Base-by-base conservation (phyloP, 805 yeast species). In the Yarrowia porcina region DNA sequence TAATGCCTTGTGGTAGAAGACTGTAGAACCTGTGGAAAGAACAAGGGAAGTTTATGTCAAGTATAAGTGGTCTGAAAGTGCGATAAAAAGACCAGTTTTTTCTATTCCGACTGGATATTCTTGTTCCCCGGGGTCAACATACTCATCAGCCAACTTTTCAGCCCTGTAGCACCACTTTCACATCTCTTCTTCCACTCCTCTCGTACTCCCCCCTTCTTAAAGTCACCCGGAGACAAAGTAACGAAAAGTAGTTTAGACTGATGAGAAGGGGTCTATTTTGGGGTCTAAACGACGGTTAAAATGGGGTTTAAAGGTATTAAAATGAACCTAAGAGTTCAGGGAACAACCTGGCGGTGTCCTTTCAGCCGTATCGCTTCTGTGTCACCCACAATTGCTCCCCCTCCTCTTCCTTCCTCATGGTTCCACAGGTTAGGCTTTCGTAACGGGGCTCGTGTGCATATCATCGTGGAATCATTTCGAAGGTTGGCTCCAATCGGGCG, bases 391-490 rank as follows among this genome's bases (percentile, higher is more conserved):
- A 33, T 49, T n/a, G 25, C 10, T 39, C 2, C n/a, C 9, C 8
- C 10, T 12, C 50, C 13, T 17, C 9, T 17, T 32, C 56, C 39
- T 49, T 49, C 56, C 56, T 49, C 56, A n/a, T 9, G 20, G 10
- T 49, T 49, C 56, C 56, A 49, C 35, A 9, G 28, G 15, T 35
- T 52, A 25, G 27, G 6, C 59, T 52, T 52, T 36, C 35, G 59
- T 52, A 52, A 25, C 59, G 18, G 44, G 32, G 21, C 44, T 25
- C 17, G 17, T 25, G 13, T 52, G 59, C 59, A 52, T 52, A 52
- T 52, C 59, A 52, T 36, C 42, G 59, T 52, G 59, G 59, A 52
- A 52, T 25, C 59, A 25, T 52, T 52, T 52, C 17, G 59, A 52
- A 52, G 59, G 59, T 36, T 52, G 59, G 44, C 11, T 18, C 28